phyloP scores from a whole-genome alignment of 345 rosid genomes.

The Orychophragmus violaceus region DNA sequence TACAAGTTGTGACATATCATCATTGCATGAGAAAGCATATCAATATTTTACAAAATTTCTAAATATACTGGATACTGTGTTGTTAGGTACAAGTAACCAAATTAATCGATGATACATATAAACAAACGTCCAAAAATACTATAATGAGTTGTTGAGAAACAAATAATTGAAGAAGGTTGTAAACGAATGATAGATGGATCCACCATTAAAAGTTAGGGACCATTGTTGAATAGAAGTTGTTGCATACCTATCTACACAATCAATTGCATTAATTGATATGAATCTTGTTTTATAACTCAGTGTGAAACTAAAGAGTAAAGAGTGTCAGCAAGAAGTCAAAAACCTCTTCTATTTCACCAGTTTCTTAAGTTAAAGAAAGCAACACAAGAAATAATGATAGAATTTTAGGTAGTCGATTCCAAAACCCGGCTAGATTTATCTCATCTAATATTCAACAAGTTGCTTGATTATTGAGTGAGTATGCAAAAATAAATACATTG shows the following conservation, averaged over 20 bases:
- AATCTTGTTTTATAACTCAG: neutral
- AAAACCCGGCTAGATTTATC: neutral
- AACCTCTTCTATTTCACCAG: constrained; percentile 2
- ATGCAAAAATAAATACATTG: neutral
- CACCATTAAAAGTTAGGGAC: constrained; percentile 23
- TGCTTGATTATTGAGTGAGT: constrained; percentile 15
- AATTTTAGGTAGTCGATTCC: neutral
- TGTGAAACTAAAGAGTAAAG: constrained; percentile 22
- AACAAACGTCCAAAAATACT: neutral
- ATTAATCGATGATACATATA: neutral
- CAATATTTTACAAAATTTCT: neutral
- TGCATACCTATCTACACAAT: constrained; percentile 20
- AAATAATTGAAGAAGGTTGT: constrained; percentile 17
- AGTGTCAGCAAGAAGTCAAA: too few species aligned
- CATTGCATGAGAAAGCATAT: too few species aligned
- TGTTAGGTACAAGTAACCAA: neutral
- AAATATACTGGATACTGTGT: too few species aligned
- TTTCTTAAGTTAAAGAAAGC: neutral
- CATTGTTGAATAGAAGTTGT: constrained; percentile 14
- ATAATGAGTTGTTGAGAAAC: neutral
- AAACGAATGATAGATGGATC: constrained; percentile 18
- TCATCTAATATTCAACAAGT: constrained; percentile 26
- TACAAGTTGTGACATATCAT: constrained; percentile 8
- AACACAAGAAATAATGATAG: neutral
- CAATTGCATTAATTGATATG: constrained; percentile 16